Percentiles rank a stretch among this genome's conserved stretches.
phyloP scores from a whole-genome alignment of 257 asterid genomes.

The Cordia subcordata region DNA sequence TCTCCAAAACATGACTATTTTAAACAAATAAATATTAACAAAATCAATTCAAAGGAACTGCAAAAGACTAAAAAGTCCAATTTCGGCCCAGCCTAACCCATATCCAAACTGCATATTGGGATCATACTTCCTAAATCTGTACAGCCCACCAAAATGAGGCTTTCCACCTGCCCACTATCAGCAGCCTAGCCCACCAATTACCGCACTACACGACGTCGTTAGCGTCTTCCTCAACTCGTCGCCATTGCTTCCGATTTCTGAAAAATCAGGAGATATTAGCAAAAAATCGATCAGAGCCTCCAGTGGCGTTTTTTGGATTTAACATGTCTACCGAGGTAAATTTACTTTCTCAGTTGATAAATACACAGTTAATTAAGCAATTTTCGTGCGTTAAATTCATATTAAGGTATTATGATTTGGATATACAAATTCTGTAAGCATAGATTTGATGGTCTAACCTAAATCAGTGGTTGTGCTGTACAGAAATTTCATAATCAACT shows the following conservation, averaged over 20 bases:
- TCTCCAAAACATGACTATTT: no score
- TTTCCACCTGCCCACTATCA: no score
- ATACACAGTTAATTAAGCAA: neutral
- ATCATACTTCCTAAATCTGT: no score
- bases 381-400: neutral
- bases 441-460: no score
- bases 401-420: neutral
- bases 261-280: neutral
- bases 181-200: neutral
- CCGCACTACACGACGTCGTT: neutral
- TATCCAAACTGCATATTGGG: neutral
- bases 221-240: no score
- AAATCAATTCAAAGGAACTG: no score
- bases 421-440: neutral
- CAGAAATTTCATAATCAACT: no score
- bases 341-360: neutral
- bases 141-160: neutral
- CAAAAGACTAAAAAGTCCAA: no score
- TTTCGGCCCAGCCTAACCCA: neutral
- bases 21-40: no score
- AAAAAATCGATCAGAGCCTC: no score
- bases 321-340: slow-evolving; percentile 13
- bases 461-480: no score
- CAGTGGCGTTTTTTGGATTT: slow-evolving; percentile 20
- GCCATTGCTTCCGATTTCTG: neutral